phyloP scores from a whole-genome alignment of 1,284 basidiomycete species.

The Cryptococcus neoformans region DNA sequence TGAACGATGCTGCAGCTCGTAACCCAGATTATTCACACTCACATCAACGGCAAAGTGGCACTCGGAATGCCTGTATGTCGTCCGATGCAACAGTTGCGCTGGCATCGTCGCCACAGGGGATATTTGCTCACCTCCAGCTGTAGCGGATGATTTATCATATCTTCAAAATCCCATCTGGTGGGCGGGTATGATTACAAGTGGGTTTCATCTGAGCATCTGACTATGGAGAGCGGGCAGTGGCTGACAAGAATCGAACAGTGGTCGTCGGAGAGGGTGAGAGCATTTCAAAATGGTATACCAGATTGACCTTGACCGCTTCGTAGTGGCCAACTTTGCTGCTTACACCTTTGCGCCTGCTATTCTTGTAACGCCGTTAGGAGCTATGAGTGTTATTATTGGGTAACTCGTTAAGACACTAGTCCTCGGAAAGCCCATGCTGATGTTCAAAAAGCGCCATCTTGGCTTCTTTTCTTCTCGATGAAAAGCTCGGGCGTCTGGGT shows the following conservation, averaged over 20 bases:
- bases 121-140: constrained; percentile 18
- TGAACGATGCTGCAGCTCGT: constrained; percentile 70
- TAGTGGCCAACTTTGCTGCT: constrained; percentile 98
- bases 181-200: constrained; percentile 91
- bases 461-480: constrained; percentile 87
- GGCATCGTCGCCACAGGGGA: too few species aligned
- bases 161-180: constrained; percentile 96
- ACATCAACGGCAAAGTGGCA: constrained; percentile 50
- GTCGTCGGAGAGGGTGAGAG: constrained; percentile 77
- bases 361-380: constrained; percentile 92
- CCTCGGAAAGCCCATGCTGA: not conserved
- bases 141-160: constrained; percentile 79
- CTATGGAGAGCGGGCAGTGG: too few species aligned
- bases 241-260: constrained; percentile 55
- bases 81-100: not conserved
- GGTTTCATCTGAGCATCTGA: constrained; percentile 19
- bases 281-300: not conserved
- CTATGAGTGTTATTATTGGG: constrained; percentile 96
- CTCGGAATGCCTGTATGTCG: constrained; percentile 68
- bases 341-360: constrained; percentile 98
- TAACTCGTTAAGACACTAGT: constrained; percentile 33
- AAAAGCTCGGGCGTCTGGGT: constrained; percentile 91
- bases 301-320: not conserved
- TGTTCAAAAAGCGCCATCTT: constrained; percentile 67
- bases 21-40: constrained; percentile 66